These are phyloP conservation scores for Triticum monococcum DNA, from an alignment of 176 grass and related monocot species.

Conservation along the genomic window DNA sequence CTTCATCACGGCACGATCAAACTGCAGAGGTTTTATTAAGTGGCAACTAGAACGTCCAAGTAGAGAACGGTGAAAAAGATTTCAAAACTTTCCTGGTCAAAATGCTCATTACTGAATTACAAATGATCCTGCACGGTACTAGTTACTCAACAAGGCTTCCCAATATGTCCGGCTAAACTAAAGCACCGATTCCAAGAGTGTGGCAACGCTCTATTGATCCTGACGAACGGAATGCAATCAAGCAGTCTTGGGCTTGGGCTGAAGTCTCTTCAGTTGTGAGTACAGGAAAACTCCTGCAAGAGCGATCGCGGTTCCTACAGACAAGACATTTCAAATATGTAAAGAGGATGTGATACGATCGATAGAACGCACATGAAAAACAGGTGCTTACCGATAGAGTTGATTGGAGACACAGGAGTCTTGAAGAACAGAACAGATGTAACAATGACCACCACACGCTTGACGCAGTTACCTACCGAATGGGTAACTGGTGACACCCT, in stretches of 20 bases:
- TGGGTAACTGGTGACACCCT: conserved; percentile 92
- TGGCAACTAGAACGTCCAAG: not conserved
- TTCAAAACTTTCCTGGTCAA: not conserved
- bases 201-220: not conserved
- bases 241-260: conserved; percentile 81
- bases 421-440: conserved; percentile 95
- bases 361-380: not conserved
- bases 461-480: conserved; percentile 96
- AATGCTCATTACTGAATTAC: conserved; percentile 7
- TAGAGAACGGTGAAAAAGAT: not conserved
- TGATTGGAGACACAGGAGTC: conserved; percentile 87
- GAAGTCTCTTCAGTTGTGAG: conserved; percentile 84
- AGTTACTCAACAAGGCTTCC: not conserved
- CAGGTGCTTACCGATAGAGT: conserved; percentile 62
- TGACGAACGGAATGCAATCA: conserved; percentile 19
- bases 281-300: conserved; percentile 96
- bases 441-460: conserved; percentile 88
- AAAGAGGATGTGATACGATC: not conserved
- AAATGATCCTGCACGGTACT: not conserved
- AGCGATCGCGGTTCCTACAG: conserved; percentile 75
- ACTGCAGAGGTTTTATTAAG: conserved; percentile 22
- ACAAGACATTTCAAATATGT: not conserved
- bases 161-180: conserved; percentile 1
- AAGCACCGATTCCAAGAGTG: not conserved
- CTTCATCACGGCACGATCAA: not conserved